Evolutionary conservation across 768 basidiomycete genomes (phyloP), one percentile per base, ranked within the genome.

Genomic region (Leccinum barrowsii): DNA sequence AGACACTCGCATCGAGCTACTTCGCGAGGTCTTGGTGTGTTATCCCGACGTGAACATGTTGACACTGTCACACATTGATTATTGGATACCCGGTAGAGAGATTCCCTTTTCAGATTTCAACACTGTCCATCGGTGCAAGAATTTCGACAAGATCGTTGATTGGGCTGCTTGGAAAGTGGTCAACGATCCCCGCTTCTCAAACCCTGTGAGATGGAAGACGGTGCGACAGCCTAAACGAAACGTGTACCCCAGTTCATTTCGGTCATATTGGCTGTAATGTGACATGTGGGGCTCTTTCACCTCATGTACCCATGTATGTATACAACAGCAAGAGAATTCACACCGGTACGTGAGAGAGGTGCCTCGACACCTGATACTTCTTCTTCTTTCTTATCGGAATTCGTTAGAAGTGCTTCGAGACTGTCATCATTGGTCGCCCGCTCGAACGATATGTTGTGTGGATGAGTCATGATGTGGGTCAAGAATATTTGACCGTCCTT

Each of bases 111-210:
- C 47, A 8, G 48, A 56, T 50, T 37, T 32, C 11, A 47, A 52
- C 17, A 19, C 30, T 19, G 50, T 64, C 50, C 65, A 50, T 64
- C 63, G 19, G 63, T 57, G 40, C 86, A 92, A 89, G 65, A 92
- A 89, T 64, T 89, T 85, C 3, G 85, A 84, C 3, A 94, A 78
- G 67, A 94, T 97, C 92, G 4, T 89, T 86, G 19, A 95, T 83
- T 74, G 94, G 94, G 47, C 83, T 84, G 50, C 24, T 17, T 1
- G 24, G 52, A 26, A n/a, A 40, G 37, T 42, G 13, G 22, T 44
- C 42, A 28, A 46, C 19, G 19, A 17, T 13, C 34, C 37, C 8
- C 17, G 15, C 11, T 22, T 35, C n/a, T 49, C 26, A 22, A 28
- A 26, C 48, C 4, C 2, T 15, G 15, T 4, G 7, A 28, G 15